Base-by-base conservation (phyloP, 2,329 filamentous ascomycete species). In the Aspergillus alliaceus region DNA sequence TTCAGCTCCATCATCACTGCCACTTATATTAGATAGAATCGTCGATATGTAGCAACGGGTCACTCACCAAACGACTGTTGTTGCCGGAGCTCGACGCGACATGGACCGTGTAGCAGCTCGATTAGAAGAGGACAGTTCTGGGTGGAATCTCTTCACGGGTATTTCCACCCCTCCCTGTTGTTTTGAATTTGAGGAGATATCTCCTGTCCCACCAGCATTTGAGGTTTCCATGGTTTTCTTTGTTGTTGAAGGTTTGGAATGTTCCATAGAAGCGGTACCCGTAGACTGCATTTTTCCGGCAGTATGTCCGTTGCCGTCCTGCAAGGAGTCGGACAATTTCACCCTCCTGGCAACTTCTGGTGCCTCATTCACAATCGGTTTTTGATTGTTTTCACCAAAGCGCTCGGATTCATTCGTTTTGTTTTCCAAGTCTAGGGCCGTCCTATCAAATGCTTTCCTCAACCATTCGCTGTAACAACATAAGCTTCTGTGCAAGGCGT, bases 81-180 rank as follows among this genome's bases (percentile, higher is more conserved):
- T 29, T 15, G 56, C 44, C 29, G 59, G 51, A 46, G 50, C 51
- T 32, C 62, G 66, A 8, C 66, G 67, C 14, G 64, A 53, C 56
- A 68, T 69, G 3, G 72, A 72, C 44, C 74, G 68, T 20, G 73
- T 75, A 55, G 67, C 58, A 55, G 67, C 58, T 40, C 68, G 66
- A 32, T 53, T 51, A 7, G 54, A 40, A 15, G 55, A n/a, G 39
- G 60, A 40, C 2, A 49, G 25, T 8, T 27, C 14, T 15, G 59
- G 22, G 22, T 53, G 58, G 50, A 58, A 66, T 9, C 61, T 69
- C 51, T 70, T 74, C 5, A 73, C 66, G 18, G 71, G 66, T 50
- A 75, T 70, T 34, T 64, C 56, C 5, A 68, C 55, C 8, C 39
- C 60, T 24, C 57, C 24, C 35, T 25, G 27, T 59, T 56, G 15